Base-by-base conservation (phyloP, 805 yeast genomes). In the Ogataea allantospora region DNA sequence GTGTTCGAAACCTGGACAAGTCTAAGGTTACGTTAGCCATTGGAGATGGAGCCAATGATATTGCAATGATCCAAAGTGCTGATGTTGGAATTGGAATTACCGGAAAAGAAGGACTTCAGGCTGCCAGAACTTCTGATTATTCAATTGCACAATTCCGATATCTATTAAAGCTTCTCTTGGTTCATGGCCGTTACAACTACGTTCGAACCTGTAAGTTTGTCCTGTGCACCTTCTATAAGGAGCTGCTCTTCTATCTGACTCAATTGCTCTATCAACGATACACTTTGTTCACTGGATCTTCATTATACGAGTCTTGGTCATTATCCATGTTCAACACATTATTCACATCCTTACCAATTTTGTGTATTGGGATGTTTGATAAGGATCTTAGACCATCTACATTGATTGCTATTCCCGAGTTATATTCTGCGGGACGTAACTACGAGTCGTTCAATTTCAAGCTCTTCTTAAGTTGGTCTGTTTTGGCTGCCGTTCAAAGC, bases 41-140 rank as follows among this genome's bases (percentile, higher is more conserved):
- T 57, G 99, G 99, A 6, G 99, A 93, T 65, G 99, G 99, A 47
- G 99, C 99, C 2, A 93, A 93, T 58, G 99, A 93, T 62, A 89
- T 93, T 57, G 98, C 99, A 1, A 93, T 93, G 99, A 93, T 93
- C 45, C 97, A 93, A 65, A 83, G 95, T 55, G 99, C 99, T 0
- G 98, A 93, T 62, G 88, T 93, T 39, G 99, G 99, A 19, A 77
- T 93, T 46, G 99, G 99, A 19, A 93, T 93, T 36, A 89, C 98
- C 1, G 99, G 99, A 24, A 85, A 83, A 51, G 99, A 93, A 63
- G 99, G 99, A 2, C 66, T 93, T 28, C 99, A 93, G 55, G 99
- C 99, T 0, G 96, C 99, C 0, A 71, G 99, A 51, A 75, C 96
- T 0, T 81, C 97, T 0, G 99, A 93, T 62, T 93, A 87, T 55